These are phyloP conservation scores for Rhizophora apiculata DNA, from an alignment of 345 rosid species.

Conservation along the genomic window DNA sequence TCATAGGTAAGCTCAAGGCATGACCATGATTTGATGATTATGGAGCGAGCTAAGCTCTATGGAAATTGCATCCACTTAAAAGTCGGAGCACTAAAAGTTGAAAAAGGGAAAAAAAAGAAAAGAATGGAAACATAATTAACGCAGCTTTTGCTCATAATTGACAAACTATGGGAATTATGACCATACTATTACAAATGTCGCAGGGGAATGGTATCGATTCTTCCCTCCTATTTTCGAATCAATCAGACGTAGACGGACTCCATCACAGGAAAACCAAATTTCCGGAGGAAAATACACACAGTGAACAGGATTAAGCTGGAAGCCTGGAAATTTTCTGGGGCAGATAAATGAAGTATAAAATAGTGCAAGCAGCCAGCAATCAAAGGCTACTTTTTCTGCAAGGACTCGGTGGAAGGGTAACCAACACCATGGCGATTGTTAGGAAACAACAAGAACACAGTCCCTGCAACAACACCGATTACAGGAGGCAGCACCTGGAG, in stretches of 20 bases:
- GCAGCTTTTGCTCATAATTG: neutral
- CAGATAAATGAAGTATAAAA: too few relatives aligned
- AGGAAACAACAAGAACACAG: constrained; percentile 60
- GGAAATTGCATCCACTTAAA: too few relatives aligned
- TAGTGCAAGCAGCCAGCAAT: too few relatives aligned
- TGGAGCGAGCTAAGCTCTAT: too few relatives aligned
- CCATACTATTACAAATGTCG: neutral
- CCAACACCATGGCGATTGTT: constrained; percentile 78
- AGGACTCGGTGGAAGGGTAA: constrained; percentile 41
- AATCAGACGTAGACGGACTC: neutral
- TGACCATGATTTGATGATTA: too few relatives aligned
- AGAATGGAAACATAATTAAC: neutral
- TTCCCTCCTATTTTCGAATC: neutral
- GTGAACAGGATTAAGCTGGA: neutral
- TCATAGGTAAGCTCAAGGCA: too few relatives aligned
- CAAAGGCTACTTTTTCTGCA: neutral
- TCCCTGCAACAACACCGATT: constrained; percentile 48
- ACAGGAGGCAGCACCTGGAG: constrained; percentile 62
- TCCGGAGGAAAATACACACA: neutral
- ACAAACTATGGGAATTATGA: neutral
- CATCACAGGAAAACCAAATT: neutral
- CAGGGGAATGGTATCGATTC: neutral
- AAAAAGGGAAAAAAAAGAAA: too few relatives aligned
- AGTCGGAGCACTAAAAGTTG: too few relatives aligned
- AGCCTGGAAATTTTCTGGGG: too few relatives aligned